Evolutionary conservation across 1,139 yeast species (phyloP).

Genomic region (Yamadazyma diospyri): DNA sequence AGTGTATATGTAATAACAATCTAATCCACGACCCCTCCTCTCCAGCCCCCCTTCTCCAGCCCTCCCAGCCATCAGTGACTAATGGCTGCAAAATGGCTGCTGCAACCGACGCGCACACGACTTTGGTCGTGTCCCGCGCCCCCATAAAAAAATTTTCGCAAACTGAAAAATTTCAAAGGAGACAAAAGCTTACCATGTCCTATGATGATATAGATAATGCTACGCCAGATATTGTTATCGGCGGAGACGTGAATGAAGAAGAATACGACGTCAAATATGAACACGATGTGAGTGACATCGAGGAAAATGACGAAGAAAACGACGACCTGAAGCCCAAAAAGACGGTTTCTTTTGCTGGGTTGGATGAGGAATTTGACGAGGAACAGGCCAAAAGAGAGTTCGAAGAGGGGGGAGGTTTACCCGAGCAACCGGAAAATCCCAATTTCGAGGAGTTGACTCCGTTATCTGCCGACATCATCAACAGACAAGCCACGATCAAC

Average conservation of each 20-base stretch:
- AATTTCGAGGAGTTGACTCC: slow-evolving; percentile 80
- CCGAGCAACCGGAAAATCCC: slow-evolving; percentile 90
- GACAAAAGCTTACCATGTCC: slow-evolving; percentile 32
- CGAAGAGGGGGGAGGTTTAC: slow-evolving; percentile 97
- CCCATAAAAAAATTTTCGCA: slow-evolving; percentile 2
- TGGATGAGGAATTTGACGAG: slow-evolving; percentile 62
- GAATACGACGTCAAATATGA: slow-evolving; percentile 37
- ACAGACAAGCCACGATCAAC: slow-evolving; percentile 98
- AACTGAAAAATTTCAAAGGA: slow-evolving; percentile 2
- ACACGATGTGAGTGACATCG: slow-evolving; percentile 47
- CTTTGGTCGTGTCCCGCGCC: not conserved
- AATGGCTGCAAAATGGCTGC: not conserved
- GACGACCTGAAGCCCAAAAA: slow-evolving; percentile 49
- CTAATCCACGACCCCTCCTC: not conserved
- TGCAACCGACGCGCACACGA: too few species aligned
- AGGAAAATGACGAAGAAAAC: slow-evolving; percentile 34
- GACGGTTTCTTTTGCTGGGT: slow-evolving; percentile 78
- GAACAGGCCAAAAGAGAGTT: slow-evolving; percentile 73
- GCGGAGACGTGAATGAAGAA: slow-evolving; percentile 52
- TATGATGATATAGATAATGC: slow-evolving; percentile 79
- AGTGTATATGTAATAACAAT: slow-evolving; percentile 2
- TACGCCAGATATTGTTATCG: slow-evolving; percentile 81
- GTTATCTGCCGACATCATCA: slow-evolving; percentile 88
- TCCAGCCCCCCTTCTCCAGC: too few species aligned
- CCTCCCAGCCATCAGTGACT: too few species aligned